Evolutionary conservation across 129 eudicot species (phyloP).

Genomic region (Flaveria linearis): DNA sequence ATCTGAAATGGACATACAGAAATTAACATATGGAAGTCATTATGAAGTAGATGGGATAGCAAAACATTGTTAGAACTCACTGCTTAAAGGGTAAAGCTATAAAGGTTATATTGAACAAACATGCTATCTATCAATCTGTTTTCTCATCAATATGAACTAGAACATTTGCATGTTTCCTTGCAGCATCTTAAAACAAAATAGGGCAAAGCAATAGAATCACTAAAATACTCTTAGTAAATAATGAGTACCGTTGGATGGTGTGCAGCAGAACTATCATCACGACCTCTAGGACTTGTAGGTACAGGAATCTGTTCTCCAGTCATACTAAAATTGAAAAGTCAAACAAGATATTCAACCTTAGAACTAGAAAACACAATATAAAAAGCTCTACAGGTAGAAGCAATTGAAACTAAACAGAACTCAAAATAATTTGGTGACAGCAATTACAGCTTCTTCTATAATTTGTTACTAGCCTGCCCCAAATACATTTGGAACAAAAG

Average conservation of each 20-base stretch:
- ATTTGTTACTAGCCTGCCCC: conserved; percentile 16
- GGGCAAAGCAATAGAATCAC: conserved; percentile 6
- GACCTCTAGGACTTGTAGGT: conserved; percentile 88
- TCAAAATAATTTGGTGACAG: conserved; percentile 5
- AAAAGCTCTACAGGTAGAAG: conserved; percentile 15
- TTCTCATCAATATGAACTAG: conserved; percentile 14
- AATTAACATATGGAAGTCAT: conserved; percentile 7
- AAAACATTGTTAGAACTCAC: background rate
- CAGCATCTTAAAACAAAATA: background rate
- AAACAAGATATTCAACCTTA: conserved; percentile 23
- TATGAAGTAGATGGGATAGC: conserved; percentile 15
- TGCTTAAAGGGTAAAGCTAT: conserved; percentile 12
- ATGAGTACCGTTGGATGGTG: conserved; percentile 70
- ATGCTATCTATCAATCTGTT: conserved; percentile 19
- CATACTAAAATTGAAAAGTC: conserved; percentile 60
- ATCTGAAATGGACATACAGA: conserved; percentile 9
- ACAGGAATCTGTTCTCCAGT: conserved; percentile 81
- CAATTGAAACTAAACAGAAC: background rate
- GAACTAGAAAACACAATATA: conserved; percentile 13
- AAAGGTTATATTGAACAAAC: conserved; percentile 13
- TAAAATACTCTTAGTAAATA: background rate
- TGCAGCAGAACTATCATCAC: conserved; percentile 73
- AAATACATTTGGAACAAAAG: conserved; percentile 15
- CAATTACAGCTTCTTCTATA: conserved; percentile 16
- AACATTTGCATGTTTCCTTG: conserved; percentile 11